These are phyloP conservation scores for Thymus quinquecostatus DNA, from an alignment of 257 asterid genomes.

Conservation along the genomic window DNA sequence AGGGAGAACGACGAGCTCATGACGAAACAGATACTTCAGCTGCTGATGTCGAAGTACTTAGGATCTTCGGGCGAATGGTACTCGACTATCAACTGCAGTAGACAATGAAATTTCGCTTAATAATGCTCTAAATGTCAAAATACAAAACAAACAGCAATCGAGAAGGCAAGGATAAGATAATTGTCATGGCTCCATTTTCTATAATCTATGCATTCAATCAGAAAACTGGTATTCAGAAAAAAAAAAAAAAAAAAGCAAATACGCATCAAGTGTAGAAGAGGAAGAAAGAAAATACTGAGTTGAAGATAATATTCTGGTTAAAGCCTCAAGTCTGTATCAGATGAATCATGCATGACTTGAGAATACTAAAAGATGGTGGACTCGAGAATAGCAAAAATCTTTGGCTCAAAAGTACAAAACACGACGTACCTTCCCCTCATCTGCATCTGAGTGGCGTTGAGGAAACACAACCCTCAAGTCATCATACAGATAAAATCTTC, in stretches of 20 bases:
- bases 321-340: too few species aligned
- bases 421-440: slow-evolving; percentile 71
- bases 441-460: slow-evolving; percentile 77
- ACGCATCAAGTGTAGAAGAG: background rate
- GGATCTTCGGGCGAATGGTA: slow-evolving; percentile 80
- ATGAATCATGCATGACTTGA: background rate
- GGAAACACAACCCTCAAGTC: slow-evolving; percentile 78
- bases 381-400: background rate
- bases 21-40: slow-evolving; percentile 35
- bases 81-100: slow-evolving; percentile 66
- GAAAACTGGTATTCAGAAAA: background rate
- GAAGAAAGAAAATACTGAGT: background rate
- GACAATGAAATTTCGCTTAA: slow-evolving; percentile 8
- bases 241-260: too few species aligned
- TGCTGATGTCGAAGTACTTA: slow-evolving; percentile 64
- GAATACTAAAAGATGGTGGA: background rate
- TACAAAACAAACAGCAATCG: slow-evolving; percentile 8
- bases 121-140: background rate
- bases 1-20: slow-evolving; percentile 3
- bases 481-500: slow-evolving; percentile 65
- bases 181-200: background rate
- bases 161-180: background rate
- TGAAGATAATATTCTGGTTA: too few species aligned
- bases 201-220: background rate
- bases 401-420: background rate